phyloP scores from a whole-genome alignment of 139 green algal genomes.

The Deuterostichococcus epilithicus region DNA sequence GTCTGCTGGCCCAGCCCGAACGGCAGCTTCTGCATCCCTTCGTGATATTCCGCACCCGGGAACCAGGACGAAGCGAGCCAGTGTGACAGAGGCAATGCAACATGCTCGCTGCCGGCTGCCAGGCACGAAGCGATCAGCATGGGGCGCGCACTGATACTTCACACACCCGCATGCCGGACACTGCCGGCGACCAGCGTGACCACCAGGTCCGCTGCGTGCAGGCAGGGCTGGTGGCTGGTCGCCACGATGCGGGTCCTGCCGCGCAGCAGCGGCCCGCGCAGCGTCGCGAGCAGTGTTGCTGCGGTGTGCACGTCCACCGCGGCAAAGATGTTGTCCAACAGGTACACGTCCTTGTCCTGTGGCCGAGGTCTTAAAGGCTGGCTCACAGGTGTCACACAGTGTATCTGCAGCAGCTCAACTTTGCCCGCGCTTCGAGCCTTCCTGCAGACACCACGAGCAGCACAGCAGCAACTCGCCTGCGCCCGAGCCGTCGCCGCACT shows the following conservation, averaged over 20 bases:
- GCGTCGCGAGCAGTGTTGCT: constrained; percentile 26
- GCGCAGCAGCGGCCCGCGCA: constrained; percentile 38
- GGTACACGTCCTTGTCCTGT: constrained; percentile 29
- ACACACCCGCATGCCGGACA: constrained; percentile 5
- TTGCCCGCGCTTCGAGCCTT: too few species aligned
- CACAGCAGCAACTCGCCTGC: too few species aligned
- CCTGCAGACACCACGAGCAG: too few species aligned
- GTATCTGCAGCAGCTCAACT: neutral
- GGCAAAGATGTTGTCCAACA: constrained; percentile 65
- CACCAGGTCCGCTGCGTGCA: constrained; percentile 32
- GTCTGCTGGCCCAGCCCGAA: too few species aligned
- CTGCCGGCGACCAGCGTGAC: constrained; percentile 23
- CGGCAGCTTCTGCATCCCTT: too few species aligned
- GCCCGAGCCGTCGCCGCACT: too few species aligned
- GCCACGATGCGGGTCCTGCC: constrained; percentile 47
- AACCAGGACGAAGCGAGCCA: too few species aligned
- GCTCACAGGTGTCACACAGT: neutral
- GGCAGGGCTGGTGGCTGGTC: constrained; percentile 29
- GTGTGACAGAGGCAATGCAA: too few species aligned
- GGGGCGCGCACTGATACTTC: neutral
- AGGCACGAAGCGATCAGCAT: too few species aligned
- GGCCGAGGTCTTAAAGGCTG: neutral
- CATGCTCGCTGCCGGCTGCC: too few species aligned
- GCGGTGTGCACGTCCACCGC: constrained; percentile 58
- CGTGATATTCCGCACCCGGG: too few species aligned